These are phyloP conservation scores for Plantago elongata DNA, from an alignment of 257 asterid species.

Conservation along the genomic window DNA sequence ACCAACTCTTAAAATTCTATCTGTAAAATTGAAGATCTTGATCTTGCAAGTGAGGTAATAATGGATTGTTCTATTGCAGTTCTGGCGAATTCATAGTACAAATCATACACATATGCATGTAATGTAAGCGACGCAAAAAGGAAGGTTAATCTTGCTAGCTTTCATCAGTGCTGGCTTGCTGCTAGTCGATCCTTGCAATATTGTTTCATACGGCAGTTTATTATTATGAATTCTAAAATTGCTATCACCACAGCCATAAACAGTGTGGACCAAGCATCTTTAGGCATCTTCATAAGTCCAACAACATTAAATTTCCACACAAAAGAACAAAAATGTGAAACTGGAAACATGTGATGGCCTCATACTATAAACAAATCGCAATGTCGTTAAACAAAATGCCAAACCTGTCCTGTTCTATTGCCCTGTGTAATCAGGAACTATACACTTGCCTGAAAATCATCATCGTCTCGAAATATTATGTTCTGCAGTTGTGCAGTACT, in stretches of 20 bases:
- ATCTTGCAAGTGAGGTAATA: neutral
- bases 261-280: constrained; percentile 29
- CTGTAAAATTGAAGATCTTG: constrained; percentile 24
- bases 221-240: neutral
- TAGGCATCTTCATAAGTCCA: constrained; percentile 27
- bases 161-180: too few relatives aligned
- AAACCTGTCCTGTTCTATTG: constrained; percentile 16
- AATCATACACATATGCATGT: neutral
- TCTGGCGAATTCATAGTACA: neutral
- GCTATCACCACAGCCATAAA: constrained; percentile 15
- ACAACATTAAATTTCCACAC: constrained; percentile 20
- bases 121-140: too few relatives aligned
- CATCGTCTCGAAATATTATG: constrained; percentile 5
- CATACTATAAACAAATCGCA: constrained; percentile 17
- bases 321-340: constrained; percentile 32
- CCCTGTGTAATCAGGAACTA: constrained; percentile 4
- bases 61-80: neutral
- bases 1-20: constrained; percentile 21
- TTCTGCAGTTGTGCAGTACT: neutral
- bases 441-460: constrained; percentile 11
- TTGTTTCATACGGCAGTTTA: too few relatives aligned
- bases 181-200: too few relatives aligned
- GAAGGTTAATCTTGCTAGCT: too few relatives aligned
- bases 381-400: constrained; percentile 22
- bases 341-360: constrained; percentile 36